Base-by-base conservation (phyloP, 192 early-diverging fungal species). In the Podila epicladia region DNA sequence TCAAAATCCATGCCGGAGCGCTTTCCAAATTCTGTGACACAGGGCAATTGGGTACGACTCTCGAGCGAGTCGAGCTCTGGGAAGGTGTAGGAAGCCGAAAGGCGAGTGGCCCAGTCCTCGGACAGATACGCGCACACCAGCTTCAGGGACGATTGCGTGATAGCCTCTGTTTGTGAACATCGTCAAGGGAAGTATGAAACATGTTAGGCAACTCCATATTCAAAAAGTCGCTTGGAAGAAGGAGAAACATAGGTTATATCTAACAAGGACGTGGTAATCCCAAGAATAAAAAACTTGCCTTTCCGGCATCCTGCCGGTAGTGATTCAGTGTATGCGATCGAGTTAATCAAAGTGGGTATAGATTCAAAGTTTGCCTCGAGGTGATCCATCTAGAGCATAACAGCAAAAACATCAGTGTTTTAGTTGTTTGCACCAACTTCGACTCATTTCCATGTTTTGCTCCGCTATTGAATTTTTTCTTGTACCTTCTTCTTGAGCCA, bases 401-500 rank as follows among this genome's bases (percentile, higher is more conserved):
- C 41, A 45, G 41, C 41, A 45, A 45, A 12, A 13, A 17, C 2
- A 8, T 45, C 41, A 45, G 41, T 17, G 12, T 55, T 55, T 26
- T 55, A 24, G 4, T 26, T 2, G 0, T 55, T 55, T 11, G 9
- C 24, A 1, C 50, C 9, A 3, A 4, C 26, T 55, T 24, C 24
- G 35, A 37, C 35, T 37, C 35, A 22, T 22, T 26, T 55, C 5
- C 22, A 22, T 26, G 8, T 32, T 32, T 15, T 50, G 20, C 53
- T 11, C 24, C 19, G 15, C 15, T 4, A 15, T 0, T 45, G 41
- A 45, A 45, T 0, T 45, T 3, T 3, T 8, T 26, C 19, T 17
- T 55, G 0, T 6, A 84, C 74, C 58, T 87, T 87, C 6, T 51
- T 60, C 55, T 73, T 71, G n/a, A 87, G 62, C 86, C 86, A 85